Evolutionary conservation across 331 rosid genomes (phyloP), one percentile per base, ranked within the genome.

Genomic region (Quercus phellos): DNA sequence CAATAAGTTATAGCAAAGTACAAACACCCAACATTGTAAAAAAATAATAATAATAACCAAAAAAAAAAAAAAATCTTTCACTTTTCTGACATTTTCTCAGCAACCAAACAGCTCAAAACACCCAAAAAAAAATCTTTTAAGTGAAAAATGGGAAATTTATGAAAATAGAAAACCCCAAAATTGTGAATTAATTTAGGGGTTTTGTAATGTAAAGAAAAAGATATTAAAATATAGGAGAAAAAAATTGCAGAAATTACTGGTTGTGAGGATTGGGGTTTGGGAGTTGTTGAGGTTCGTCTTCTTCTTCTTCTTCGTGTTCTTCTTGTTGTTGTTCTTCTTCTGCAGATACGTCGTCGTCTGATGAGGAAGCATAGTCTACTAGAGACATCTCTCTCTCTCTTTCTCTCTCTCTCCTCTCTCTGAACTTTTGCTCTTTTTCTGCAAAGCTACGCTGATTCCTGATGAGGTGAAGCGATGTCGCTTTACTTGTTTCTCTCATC

Each of bases 331-430:
- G 76, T 71, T 68, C 43, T 12, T 46, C 53, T 46, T 9, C 53
- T 3, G 5, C 17, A 3, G 86, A 83, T 73, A 83, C 91, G 51
- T 92, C 96, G 69, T 94, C 97, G 78, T 92, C 97, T 42, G 97
- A 92, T 29, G 97, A 88, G 46, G 88, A 90, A 79, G 93, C 88
- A 86, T 94, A 94, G 81, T 94, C 97, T 27, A 94, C 98, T 77
- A 94, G 83, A 50, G 97, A 89, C 98, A 94, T 92, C 78, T 67
- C 79, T 56, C 60, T 64, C 29, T 26, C 46, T 17, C 38, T 22
- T 24, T 58, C 76, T 59, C 68, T 54, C 19, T 16, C 64, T 51
- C 63, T 73, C 3, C 42, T 12, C 27, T 51, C 75, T 3, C 46
- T 38, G 46, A 46, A 46, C 53, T 46, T 46, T 46, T 46, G 53